These are phyloP conservation scores for Geranomyces michiganensis DNA, from an alignment of 192 early-diverging fungal species.

Conservation along the genomic window DNA sequence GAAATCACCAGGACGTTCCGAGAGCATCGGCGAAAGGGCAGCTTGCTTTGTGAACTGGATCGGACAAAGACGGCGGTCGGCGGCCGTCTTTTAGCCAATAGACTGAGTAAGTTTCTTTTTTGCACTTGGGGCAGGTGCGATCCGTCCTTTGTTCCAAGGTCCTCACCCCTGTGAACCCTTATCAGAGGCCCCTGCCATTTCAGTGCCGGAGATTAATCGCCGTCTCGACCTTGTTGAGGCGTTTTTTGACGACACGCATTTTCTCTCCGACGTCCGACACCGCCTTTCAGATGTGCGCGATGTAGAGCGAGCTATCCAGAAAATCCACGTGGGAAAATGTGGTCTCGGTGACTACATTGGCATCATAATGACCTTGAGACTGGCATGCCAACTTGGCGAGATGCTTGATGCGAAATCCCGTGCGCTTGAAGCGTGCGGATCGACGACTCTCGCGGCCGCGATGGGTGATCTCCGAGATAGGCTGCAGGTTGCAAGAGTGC, in stretches of 20 bases:
- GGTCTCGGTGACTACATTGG: constrained; percentile 30
- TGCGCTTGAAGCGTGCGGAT: not conserved
- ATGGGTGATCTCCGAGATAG: constrained; percentile 17
- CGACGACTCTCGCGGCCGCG: not conserved
- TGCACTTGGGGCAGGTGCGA: not conserved
- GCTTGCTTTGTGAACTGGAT: constrained; percentile 73
- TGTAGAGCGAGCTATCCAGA: constrained; percentile 45
- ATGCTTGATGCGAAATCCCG: constrained; percentile 11
- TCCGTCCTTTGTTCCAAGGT: not conserved
- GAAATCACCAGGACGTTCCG: constrained; percentile 69
- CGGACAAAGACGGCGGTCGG: constrained; percentile 82
- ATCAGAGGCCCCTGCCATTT: constrained; percentile 70
- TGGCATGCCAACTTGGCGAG: not conserved
- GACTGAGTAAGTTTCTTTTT: constrained; percentile 54
- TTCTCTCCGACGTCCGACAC: constrained; percentile 54
- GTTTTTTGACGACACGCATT: constrained; percentile 59
- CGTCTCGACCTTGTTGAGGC: constrained; percentile 76
- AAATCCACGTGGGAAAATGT: constrained; percentile 36
- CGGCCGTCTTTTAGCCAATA: constrained; percentile 67
- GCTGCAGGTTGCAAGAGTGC: constrained; percentile 1
- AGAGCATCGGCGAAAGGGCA: constrained; percentile 49
- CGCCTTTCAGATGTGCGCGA: constrained; percentile 45
- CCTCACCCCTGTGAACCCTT: not conserved
- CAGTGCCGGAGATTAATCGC: constrained; percentile 63
- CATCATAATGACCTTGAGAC: constrained; percentile 33